Percentiles rank a stretch among this genome's conserved stretches.
phyloP scores from a whole-genome alignment of 2,329 filamentous ascomycete genomes.

The Calonectria ilicicola region DNA sequence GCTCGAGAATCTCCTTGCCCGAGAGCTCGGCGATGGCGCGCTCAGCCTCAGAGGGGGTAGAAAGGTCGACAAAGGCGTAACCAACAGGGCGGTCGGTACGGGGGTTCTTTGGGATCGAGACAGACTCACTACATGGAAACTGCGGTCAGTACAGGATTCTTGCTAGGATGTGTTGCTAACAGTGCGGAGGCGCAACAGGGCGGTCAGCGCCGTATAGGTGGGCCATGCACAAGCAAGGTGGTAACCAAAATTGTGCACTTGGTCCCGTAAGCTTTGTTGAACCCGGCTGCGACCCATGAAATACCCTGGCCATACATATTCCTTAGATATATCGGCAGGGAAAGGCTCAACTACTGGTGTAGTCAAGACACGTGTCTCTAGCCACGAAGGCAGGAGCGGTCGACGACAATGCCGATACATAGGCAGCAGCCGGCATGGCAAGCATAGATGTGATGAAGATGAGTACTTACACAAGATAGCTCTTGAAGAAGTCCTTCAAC shows the following conservation, averaged over 20 bases:
- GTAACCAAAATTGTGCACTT: neutral
- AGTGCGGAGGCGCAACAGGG: neutral
- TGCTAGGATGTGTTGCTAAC: neutral
- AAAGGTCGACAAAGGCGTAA: conserved; percentile 98
- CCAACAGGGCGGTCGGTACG: conserved; percentile 98
- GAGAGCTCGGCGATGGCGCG: conserved; percentile 96
- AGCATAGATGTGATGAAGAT: conserved; percentile 4
- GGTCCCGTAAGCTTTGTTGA: neutral
- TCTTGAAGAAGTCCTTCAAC: conserved; percentile 99
- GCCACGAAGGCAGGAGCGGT: conserved; percentile 7
- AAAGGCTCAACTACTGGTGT: neutral
- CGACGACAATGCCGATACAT: neutral
- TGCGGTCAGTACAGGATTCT: conserved; percentile 42
- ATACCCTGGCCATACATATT: neutral
- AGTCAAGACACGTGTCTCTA: conserved; percentile 41
- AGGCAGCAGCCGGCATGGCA: neutral
- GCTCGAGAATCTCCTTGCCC: conserved; percentile 96
- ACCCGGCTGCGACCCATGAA: neutral
- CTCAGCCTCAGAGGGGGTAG: conserved; percentile 93
- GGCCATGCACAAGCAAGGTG: neutral
- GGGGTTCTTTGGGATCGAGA: conserved; percentile 99
- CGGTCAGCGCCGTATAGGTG: neutral
- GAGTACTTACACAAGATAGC: conserved; percentile 93
- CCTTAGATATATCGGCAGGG: conserved; percentile 1
- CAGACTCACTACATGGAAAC: conserved; percentile 80